phyloP scores from a whole-genome alignment of 2,329 filamentous ascomycete genomes.

The Venturiaceae sp. region DNA sequence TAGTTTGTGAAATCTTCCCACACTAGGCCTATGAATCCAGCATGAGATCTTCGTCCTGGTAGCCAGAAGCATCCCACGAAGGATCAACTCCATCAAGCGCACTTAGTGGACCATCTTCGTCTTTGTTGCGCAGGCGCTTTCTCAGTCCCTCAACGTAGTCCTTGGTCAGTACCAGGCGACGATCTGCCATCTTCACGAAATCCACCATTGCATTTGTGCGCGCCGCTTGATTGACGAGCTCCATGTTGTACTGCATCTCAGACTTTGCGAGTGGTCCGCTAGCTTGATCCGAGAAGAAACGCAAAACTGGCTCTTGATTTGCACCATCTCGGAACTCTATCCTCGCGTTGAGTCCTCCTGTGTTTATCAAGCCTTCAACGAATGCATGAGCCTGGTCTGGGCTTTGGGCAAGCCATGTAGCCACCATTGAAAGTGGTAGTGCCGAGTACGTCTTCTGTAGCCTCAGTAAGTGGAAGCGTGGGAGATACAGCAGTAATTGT shows the following conservation, averaged over 20 bases:
- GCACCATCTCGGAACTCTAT: slow-evolving; percentile 33
- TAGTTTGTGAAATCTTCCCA: background rate
- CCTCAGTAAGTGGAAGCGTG: slow-evolving; percentile 64
- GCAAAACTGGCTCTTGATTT: slow-evolving; percentile 37
- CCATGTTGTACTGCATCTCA: slow-evolving; percentile 29
- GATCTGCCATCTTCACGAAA: slow-evolving; percentile 44
- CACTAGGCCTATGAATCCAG: background rate
- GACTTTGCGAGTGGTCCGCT: slow-evolving; percentile 26
- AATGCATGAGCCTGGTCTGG: slow-evolving; percentile 43
- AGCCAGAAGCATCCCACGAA: background rate
- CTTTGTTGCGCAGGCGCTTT: slow-evolving; percentile 19
- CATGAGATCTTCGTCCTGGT: slow-evolving; percentile 8
- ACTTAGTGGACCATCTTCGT: background rate
- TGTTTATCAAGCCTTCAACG: slow-evolving; percentile 41
- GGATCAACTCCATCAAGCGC: background rate
- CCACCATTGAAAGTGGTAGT: slow-evolving; percentile 45
- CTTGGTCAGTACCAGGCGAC: slow-evolving; percentile 45
- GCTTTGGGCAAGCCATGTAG: slow-evolving; percentile 39
- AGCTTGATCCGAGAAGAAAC: slow-evolving; percentile 36
- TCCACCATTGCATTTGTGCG: slow-evolving; percentile 41
- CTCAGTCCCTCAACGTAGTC: slow-evolving; percentile 48
- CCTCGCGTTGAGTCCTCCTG: slow-evolving; percentile 40
- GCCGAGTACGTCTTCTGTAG: slow-evolving; percentile 64
- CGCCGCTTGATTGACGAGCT: slow-evolving; percentile 38
- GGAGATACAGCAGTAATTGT: slow-evolving; percentile 61